Conservation (phyloP, 2,329 filamentous ascomycete species). For the Exutisphaerella laricina region DNA sequence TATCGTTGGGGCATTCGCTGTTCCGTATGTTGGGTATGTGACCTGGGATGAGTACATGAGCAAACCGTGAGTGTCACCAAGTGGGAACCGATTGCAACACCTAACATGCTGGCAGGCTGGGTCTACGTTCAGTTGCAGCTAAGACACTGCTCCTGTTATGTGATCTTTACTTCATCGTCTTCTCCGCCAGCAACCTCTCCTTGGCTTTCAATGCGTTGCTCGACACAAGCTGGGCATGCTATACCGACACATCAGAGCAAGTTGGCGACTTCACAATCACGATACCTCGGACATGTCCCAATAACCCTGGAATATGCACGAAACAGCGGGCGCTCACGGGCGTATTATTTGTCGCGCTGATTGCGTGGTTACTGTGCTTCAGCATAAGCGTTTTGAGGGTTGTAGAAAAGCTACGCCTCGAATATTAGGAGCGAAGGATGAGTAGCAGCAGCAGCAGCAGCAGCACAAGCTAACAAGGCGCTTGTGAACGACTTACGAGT, state of each 20-base stretch:
- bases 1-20: constrained; percentile 78
- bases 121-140: constrained; percentile 72
- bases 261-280: constrained; percentile 15
- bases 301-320: constrained; percentile 48
- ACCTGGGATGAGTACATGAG: constrained; percentile 95
- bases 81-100: no score
- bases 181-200: constrained; percentile 88
- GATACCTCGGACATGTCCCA: constrained; percentile 31
- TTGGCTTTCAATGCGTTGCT: constrained; percentile 80
- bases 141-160: constrained; percentile 88
- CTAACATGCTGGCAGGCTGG: constrained; percentile 54
- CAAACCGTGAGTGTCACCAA: constrained; percentile 62
- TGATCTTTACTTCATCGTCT: constrained; percentile 94
- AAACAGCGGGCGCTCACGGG: constrained; percentile 67
- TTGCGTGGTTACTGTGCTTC: constrained; percentile 90
- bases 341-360: constrained; percentile 72
- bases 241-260: constrained; percentile 20
- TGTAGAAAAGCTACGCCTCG: constrained; percentile 33
- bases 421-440: constrained; percentile 13
- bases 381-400: constrained; percentile 58
- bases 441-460: not conserved
- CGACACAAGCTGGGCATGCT: constrained; percentile 52
- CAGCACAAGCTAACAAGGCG: no score
- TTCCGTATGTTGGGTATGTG: constrained; percentile 89
- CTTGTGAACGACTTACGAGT: constrained; percentile 11